Evolutionary conservation across 75 land plant genomes (phyloP).

Genomic region (Sequoia sempervirens): DNA sequence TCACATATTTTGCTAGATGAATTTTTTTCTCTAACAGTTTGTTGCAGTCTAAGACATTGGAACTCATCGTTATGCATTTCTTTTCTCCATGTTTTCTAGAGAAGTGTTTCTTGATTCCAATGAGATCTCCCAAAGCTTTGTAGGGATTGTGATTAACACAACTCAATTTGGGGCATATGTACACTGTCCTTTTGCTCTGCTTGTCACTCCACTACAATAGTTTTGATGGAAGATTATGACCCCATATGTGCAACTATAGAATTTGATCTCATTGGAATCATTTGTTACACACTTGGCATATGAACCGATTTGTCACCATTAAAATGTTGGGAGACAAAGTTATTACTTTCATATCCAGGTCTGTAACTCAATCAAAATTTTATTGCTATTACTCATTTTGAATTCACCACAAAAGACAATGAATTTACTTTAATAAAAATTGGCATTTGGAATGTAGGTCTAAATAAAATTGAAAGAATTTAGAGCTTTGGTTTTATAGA

Average conservation of each 20-base stretch:
- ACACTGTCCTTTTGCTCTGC: constrained; percentile 54
- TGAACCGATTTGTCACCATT: constrained; percentile 63
- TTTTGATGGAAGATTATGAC: constrained; percentile 73
- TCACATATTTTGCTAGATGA: no score
- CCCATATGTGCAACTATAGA: no score
- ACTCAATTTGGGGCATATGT: constrained; percentile 54
- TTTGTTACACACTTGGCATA: constrained; percentile 66
- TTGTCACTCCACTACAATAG: constrained; percentile 50
- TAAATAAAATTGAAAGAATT: neutral
- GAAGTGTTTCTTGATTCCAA: constrained; percentile 68
- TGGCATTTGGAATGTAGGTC: neutral
- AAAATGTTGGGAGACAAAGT: constrained; percentile 53
- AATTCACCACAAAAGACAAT: neutral
- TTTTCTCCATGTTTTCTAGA: constrained; percentile 69
- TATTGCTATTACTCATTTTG: no score
- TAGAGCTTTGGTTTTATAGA: no score
- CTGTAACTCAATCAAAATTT: constrained; percentile 16
- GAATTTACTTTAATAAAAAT: no score
- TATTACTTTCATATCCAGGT: constrained; percentile 59
- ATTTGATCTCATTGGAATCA: constrained; percentile 69
- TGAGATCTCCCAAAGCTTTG: constrained; percentile 65
- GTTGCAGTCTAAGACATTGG: no score
- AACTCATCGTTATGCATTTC: constrained; percentile 23
- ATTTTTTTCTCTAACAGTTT: no score
- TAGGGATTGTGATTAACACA: constrained; percentile 67